These are phyloP conservation scores for Lactarius hengduanensis DNA, from an alignment of 768 basidiomycete species.

Conservation along the genomic window DNA sequence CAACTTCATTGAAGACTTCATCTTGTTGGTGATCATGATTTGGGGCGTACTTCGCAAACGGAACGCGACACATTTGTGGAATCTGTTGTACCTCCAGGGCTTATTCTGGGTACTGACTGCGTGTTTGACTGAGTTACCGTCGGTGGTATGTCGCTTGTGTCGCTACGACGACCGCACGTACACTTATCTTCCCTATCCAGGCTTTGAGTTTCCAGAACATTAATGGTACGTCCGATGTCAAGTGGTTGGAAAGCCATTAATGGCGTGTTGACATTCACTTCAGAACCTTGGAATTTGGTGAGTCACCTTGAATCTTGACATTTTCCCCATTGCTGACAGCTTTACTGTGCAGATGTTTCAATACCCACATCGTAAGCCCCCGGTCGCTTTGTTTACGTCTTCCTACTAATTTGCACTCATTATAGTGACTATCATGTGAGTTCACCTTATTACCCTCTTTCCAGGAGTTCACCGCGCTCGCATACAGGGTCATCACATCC, in stretches of 20 bases:
- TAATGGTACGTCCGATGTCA: constrained; percentile 12
- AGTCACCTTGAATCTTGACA: not conserved
- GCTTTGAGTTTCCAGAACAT: constrained; percentile 21
- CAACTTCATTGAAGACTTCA: constrained; percentile 18
- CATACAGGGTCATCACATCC: constrained; percentile 22
- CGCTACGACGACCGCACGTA: not conserved
- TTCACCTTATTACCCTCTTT: not conserved
- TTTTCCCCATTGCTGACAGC: not conserved
- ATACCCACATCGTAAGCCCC: constrained; percentile 24
- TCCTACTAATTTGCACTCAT: not conserved
- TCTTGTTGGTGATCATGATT: constrained; percentile 22
- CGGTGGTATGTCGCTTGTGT: constrained; percentile 11
- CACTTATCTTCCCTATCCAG: constrained; percentile 5
- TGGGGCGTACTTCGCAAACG: constrained; percentile 24
- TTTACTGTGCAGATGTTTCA: constrained; percentile 23
- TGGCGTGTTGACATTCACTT: not conserved
- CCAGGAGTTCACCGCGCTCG: not conserved
- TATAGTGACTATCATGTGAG: constrained; percentile 24
- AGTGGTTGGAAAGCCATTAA: not conserved
- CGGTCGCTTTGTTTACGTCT: not conserved
- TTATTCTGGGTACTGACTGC: constrained; percentile 23
- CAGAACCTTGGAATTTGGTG: constrained; percentile 27
- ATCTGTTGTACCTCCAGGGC: constrained; percentile 26
- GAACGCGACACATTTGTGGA: constrained; percentile 26
- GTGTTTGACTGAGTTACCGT: constrained; percentile 19